Base-by-base conservation (phyloP, 148 eudicot species). In the Rhododendron ovatum region DNA sequence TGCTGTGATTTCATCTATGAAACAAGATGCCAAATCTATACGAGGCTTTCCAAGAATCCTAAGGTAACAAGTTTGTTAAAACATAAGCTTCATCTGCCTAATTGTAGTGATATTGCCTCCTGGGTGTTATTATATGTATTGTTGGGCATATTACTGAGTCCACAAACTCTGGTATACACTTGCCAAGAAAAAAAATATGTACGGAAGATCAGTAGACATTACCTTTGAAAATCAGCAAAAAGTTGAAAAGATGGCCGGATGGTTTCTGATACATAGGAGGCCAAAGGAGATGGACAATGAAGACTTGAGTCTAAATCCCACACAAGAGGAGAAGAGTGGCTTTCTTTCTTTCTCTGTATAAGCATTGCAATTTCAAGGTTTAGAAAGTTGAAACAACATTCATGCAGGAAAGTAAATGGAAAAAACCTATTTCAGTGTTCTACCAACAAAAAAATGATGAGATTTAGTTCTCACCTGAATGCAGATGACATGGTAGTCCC, bases 401-500 rank as follows among this genome's bases (percentile, higher is more conserved):
- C 7, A 75, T 41, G 57, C 26, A 47, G n/a, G 45, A 75, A 75
- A 75, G 47, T 20, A 69, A 83, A 43, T 26, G 9, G 26, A 69
- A 45, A 30, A 39, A 83, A 41, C 47, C 75, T 39, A 33, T n/a
- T n/a, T 82, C 51, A 61, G 51, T 63, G n/a, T 59, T 82, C 71
- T 3, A 15, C 59, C 41, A 5, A 80, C 39, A 50, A 1, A 47
- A 51, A 4, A 84, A 41, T 9, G 14, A 24, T 47, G 78, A 79
- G 73, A 87, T 65, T 82, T 48, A 47, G 53, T 71, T 65, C 89
- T 88, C 84, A 92, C 99, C 93, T 96, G 98, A 65, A 96, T 53
- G 82, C 99, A 94, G 82, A 96, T 94, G 22, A 92, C 99, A 88
- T 96, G 99, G 88, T 96, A 96, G 89, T 96, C 99, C 99, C 99